Base-by-base conservation (phyloP, 768 basidiomycete genomes). In the Baorangia bicolor region DNA sequence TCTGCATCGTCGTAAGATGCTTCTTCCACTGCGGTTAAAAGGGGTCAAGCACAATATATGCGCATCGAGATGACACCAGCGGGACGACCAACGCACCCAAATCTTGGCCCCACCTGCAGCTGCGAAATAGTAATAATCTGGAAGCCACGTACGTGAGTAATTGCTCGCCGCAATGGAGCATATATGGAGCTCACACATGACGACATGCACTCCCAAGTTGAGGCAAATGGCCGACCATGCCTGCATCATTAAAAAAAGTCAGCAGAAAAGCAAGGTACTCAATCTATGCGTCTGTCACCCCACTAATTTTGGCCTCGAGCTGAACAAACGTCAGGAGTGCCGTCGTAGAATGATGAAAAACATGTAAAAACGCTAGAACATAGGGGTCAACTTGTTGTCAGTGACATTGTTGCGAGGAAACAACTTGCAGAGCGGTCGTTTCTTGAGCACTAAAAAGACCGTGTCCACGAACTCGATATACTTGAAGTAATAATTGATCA, bases 101-200 rank as follows among this genome's bases (percentile, higher is more conserved):
- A 55, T 23, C 47, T 57, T 70, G 21, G 56, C 37, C 6, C 68
- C 67, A 14, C 94, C 94, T 51, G 95, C 93, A 35, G 93, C 91
- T n/a, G 92, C 92, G 71, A 87, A 97, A 77, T 98, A 98, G 75
- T 98, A 98, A 76, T 97, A 98, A 78, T 98, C 93, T 94, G 67
- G 10, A 49, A 28, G 12, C n/a, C 46, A 30, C 12, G 20, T 4
- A 56, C 35, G 38, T 51, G n/a, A 44, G 31, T 38, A 30, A 34
- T 31, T 14, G 31, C 25, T 40, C 35, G 7, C 34, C 20, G 47
- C n/a, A 34, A 51, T 43, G 12, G 41, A 50, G 38, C 10, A 44
- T 39, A 28, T 21, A 49, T 37, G 30, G 28, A 40, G 78, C 89
- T 69, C 74, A 94, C 92, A 97, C 96, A 98, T 98, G 65, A 94